Evolutionary conservation across 2,329 filamentous ascomycete genomes (phyloP), one percentile per base, ranked within the genome.

Genomic region (Epichloe uncinata): DNA sequence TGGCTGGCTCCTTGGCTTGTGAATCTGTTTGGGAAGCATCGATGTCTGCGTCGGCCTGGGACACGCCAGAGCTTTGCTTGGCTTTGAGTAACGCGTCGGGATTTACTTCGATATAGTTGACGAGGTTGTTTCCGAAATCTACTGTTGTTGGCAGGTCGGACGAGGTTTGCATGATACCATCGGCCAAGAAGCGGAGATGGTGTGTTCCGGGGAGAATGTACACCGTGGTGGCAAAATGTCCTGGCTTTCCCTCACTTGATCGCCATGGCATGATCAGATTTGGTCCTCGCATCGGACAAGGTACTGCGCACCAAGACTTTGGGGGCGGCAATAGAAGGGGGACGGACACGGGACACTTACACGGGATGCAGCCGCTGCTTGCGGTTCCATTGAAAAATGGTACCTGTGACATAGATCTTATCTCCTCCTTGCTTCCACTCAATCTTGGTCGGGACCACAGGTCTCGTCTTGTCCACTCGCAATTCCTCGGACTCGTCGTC

Each of bases 91-190:
- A 72, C 33, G 82, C 68, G 60, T 90, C 84, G 36, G 87, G 81
- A 59, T 78, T 87, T 54, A 97, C 86, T 70, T 98, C 93, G 61
- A 98, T 87, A 65, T 97, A 98, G 69, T 98, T 98, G 68, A 98
- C 91, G 16, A 98, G 75, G 63, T 95, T 95, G 70, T 97, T 97
- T 56, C 89, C 94, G 65, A 94, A 96, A 66, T 98, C 93, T 52
- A 98, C 93, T 2, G 93, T 95, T 0, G 93, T 97, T 13, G 93
- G 91, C 50, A 96, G 74, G 55, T 85, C 81, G 53, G 86, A 82
- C 15, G 88, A 93, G 13, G 89, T 93, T 63, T 84, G 80, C 88
- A 96, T 95, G 61, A 91, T 84, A 52, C 86, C 87, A 68, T 97
- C 91, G 47, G 96, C 89, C 57, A 98, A 78, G 69, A 97, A 98